A percentile compares a stretch with the other conserved stretches of the same genome.
Evolutionary conservation across 345 rosid species (phyloP).

Genomic region (Brassica nigra): DNA sequence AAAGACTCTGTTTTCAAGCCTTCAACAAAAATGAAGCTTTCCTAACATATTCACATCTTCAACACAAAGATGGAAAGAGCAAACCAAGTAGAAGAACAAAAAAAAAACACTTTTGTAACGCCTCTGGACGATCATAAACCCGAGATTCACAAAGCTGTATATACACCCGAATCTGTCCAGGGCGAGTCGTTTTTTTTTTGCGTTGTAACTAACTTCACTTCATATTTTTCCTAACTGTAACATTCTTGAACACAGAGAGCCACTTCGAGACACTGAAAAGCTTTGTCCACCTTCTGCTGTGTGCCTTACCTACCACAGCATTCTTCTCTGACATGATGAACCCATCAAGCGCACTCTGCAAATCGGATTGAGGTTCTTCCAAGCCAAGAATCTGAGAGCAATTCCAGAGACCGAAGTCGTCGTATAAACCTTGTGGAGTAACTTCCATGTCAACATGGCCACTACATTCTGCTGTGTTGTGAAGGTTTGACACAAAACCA

Average conservation of each 20-base stretch:
- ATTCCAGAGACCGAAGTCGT: slow-evolving; percentile 68
- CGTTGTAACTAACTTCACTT: slow-evolving; percentile 24
- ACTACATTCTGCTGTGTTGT: slow-evolving; percentile 38
- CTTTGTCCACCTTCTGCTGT: slow-evolving; percentile 88
- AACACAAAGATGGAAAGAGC: slow-evolving; percentile 27
- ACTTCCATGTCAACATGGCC: slow-evolving; percentile 36
- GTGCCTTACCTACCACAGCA: slow-evolving; percentile 50
- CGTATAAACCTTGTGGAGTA: slow-evolving; percentile 56
- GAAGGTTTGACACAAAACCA: slow-evolving; percentile 49
- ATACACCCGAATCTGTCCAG: slow-evolving; percentile 36
- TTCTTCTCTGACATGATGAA: slow-evolving; percentile 56
- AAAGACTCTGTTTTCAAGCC: slow-evolving; percentile 12
- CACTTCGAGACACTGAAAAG: slow-evolving; percentile 77
- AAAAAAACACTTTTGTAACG: slow-evolving; percentile 19
- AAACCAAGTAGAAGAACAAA: background rate
- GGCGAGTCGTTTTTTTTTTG: slow-evolving; percentile 20
- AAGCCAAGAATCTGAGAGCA: slow-evolving; percentile 53
- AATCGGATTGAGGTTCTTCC: slow-evolving; percentile 59
- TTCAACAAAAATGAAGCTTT: slow-evolving; percentile 37
- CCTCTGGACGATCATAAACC: slow-evolving; percentile 30
- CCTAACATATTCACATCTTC: slow-evolving; percentile 32
- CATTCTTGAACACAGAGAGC: slow-evolving; percentile 60
- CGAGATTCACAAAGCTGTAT: slow-evolving; percentile 13
- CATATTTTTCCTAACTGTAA: slow-evolving; percentile 52
- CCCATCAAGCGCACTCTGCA: slow-evolving; percentile 61